These are phyloP conservation scores for Prosopis cineraria DNA, from an alignment of 306 rosid species.

Conservation along the genomic window DNA sequence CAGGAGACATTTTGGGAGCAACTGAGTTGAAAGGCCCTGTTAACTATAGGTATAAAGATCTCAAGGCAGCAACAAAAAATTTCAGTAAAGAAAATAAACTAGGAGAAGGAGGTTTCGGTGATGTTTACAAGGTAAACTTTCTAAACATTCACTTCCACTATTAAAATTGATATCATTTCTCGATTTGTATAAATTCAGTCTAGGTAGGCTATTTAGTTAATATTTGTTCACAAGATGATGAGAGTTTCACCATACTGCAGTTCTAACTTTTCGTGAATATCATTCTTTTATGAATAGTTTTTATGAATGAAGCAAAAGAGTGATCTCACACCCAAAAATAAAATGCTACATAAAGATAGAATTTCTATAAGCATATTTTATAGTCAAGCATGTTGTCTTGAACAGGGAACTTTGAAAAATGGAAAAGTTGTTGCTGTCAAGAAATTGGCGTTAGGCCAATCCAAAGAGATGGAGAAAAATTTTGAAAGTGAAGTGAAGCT, in stretches of 20 bases:
- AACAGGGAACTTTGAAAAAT: background rate
- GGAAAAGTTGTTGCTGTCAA: background rate
- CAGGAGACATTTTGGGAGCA: constrained; percentile 8
- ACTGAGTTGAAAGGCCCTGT: background rate
- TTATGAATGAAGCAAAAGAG: background rate
- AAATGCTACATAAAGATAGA: background rate
- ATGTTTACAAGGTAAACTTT: background rate
- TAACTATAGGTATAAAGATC: background rate
- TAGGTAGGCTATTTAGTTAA: no score
- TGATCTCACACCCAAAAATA: background rate
- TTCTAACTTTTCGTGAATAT: background rate
- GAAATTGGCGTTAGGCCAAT: background rate
- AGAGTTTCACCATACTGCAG: background rate
- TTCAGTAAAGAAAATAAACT: background rate
- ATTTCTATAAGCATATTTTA: background rate
- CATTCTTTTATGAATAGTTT: background rate
- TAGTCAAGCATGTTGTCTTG: background rate
- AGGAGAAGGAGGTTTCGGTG: background rate
- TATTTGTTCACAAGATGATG: no score
- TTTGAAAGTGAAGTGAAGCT: constrained; percentile 2
- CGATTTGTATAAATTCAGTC: no score
- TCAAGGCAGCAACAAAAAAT: background rate
- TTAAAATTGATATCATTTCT: no score
- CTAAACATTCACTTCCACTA: background rate
- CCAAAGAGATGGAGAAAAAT: background rate